Conservation (phyloP, 805 yeast species). For the Wickerhamiella kurtzmanii region DNA sequence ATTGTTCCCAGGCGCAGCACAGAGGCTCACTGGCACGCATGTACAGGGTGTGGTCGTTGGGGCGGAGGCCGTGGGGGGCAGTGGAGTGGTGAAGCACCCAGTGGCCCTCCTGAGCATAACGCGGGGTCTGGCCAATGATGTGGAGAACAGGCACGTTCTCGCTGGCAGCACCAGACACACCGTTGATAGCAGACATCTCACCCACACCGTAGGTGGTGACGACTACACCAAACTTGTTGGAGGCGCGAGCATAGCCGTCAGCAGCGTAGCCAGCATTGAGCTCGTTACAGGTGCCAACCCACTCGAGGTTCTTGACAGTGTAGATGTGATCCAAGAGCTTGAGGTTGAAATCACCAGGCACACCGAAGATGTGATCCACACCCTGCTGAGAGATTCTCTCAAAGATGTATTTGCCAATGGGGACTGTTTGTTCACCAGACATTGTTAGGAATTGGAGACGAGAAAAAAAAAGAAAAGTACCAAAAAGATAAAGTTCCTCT, state of each 20-base stretch:
- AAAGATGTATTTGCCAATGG: slow-evolving; percentile 25
- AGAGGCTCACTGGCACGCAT: slow-evolving; percentile 45
- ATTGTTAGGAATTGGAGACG: not conserved
- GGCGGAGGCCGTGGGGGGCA: slow-evolving; percentile 25
- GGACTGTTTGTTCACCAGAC: slow-evolving; percentile 11
- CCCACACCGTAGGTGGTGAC: slow-evolving; percentile 82
- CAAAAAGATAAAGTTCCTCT: too few relatives aligned
- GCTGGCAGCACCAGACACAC: slow-evolving; percentile 69
- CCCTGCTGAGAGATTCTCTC: slow-evolving; percentile 27
- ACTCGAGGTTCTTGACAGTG: slow-evolving; percentile 36
- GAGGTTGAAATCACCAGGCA: slow-evolving; percentile 35
- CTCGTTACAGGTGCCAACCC: slow-evolving; percentile 83
- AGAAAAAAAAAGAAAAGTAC: too few relatives aligned
- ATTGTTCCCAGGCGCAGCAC: slow-evolving; percentile 42
- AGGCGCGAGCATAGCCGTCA: slow-evolving; percentile 70
- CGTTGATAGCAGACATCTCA: slow-evolving; percentile 73
- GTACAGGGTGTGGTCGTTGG: slow-evolving; percentile 56
- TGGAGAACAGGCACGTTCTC: slow-evolving; percentile 71
- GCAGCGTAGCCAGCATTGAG: slow-evolving; percentile 81
- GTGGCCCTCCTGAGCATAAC: slow-evolving; percentile 27
- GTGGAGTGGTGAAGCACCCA: slow-evolving; percentile 29
- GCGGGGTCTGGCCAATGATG: slow-evolving; percentile 64
- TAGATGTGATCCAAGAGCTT: slow-evolving; percentile 29
- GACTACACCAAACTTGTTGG: slow-evolving; percentile 50
- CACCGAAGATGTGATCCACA: slow-evolving; percentile 28